Base-by-base conservation (phyloP, 345 rosid genomes). In the Brassica rapa region DNA sequence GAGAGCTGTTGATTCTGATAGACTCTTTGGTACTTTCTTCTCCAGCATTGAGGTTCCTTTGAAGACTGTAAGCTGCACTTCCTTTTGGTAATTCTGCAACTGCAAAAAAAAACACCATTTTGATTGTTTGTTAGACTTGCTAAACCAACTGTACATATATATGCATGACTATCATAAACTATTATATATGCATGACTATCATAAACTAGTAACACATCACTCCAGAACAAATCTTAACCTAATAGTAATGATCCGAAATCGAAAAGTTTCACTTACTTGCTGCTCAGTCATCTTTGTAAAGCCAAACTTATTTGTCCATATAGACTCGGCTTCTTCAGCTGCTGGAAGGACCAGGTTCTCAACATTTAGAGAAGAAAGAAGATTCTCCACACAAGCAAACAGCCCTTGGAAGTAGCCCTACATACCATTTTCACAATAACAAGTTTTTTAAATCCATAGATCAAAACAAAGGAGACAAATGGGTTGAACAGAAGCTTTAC, bases 331-430 rank as follows among this genome's bases (percentile, higher is more conserved):
- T 82, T 91, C 96, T 82, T 91, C 96, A 39, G 99, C 98, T 51
- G 98, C 99, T 8, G 99, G 99, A 16, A 96, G 95, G 59, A 96
- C 96, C 76, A 96, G 83, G 81, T 87, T 90, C 83, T 85, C 89
- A 78, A 96, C 98, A 65, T 86, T 84, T 84, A 93, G 80, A 27
- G 89, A 89, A 77, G 82, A 81, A 51, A 96, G 86, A 65, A 96
- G 82, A 76, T 80, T 87, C 89, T 93, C 97, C 29, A 96, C 88
- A 78, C 97, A 90, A 1, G 89, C 84, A 84, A 90, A 96, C 74
- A 93, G 73, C 72, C 93, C 91, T 85, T 91, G 96, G 83, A 96
- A 93, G 84, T 87, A 96, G 3, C 98, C 98, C 98, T 96, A 79
- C 2, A 51, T 2, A 51, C 25, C 66, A 79, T 43, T 79, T 21